These are phyloP conservation scores for Chaetomiaceae sp. DNA, from an alignment of 2,329 filamentous ascomycete genomes.

Conservation along the genomic window DNA sequence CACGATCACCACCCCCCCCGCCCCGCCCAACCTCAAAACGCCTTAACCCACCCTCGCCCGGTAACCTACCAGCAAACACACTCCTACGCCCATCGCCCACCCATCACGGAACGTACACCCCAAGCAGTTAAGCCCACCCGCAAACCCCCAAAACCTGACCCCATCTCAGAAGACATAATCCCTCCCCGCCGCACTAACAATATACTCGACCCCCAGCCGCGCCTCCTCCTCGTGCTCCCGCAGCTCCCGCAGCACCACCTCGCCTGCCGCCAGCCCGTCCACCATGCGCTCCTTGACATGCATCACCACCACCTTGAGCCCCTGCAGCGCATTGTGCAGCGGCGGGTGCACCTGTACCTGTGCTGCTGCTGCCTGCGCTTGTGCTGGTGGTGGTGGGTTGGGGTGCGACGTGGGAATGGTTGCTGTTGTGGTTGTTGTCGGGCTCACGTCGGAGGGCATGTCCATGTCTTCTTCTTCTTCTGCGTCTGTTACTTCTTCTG, in stretches of 20 bases:
- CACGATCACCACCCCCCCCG: too few relatives aligned
- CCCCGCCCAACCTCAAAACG: too few relatives aligned
- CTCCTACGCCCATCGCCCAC: too few relatives aligned
- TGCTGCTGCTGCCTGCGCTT: too few relatives aligned
- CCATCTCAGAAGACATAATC: constrained; percentile 44
- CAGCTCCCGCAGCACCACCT: constrained; percentile 66
- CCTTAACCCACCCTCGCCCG: too few relatives aligned
- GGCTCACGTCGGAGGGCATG: not conserved
- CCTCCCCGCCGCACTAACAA: constrained; percentile 62
- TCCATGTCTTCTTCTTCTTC: not conserved
- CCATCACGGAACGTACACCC: not conserved
- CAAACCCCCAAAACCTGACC: not conserved
- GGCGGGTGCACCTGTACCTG: constrained; percentile 25
- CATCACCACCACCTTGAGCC: constrained; percentile 78
- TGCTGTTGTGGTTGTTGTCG: not conserved
- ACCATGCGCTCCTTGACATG: constrained; percentile 84
- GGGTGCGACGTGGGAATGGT: not conserved
- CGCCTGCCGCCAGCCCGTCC: constrained; percentile 59
- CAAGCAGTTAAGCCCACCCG: not conserved
- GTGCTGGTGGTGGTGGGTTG: too few relatives aligned
- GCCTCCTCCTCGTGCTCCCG: constrained; percentile 56
- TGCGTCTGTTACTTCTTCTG: too few relatives aligned
- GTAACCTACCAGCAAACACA: too few relatives aligned
- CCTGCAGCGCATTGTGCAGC: constrained; percentile 43
- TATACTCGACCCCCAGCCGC: constrained; percentile 72